Percentiles rank a stretch among this genome's conserved stretches.
Conservation (phyloP, 176 grass and related monocot genomes). For the Oryza meridionalis region DNA sequence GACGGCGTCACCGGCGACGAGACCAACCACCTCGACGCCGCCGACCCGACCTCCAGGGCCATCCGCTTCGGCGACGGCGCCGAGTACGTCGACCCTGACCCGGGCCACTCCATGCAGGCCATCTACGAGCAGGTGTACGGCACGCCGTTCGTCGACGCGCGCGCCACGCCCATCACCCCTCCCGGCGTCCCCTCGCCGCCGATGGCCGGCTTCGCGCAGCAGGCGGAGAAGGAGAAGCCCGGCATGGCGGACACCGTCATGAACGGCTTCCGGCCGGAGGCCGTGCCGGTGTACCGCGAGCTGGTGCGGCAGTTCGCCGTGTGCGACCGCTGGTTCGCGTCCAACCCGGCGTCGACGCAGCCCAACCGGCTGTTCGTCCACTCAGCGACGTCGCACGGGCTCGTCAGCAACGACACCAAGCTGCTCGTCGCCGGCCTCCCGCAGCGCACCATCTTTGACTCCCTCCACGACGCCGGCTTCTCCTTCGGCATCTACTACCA, state of each 20-base stretch:
- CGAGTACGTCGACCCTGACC: conserved; percentile 87
- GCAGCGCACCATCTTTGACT: conserved; percentile 82
- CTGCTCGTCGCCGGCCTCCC: conserved; percentile 54
- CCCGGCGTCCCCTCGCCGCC: conserved; percentile 38
- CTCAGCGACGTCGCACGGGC: conserved; percentile 76
- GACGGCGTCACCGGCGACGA: conserved; percentile 58
- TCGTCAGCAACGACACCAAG: conserved; percentile 67
- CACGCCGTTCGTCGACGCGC: conserved; percentile 46
- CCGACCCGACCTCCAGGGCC: conserved; percentile 38
- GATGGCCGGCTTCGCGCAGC: conserved; percentile 84
- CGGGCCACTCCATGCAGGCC: conserved; percentile 84
- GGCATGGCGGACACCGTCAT: conserved; percentile 74
- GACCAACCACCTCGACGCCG: conserved; percentile 57
- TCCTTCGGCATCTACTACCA: conserved; percentile 89
- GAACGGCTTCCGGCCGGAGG: conserved; percentile 72
- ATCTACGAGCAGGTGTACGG: conserved; percentile 95
- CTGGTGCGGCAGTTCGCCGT: conserved; percentile 66
- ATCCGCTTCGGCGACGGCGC: conserved; percentile 53
- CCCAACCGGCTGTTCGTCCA: conserved; percentile 79
- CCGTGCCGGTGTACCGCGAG: conserved; percentile 80
- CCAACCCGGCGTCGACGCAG: conserved; percentile 82
- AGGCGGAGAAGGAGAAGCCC: conserved; percentile 68
- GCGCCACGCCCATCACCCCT: conserved; percentile 63
- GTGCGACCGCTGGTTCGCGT: conserved; percentile 83
- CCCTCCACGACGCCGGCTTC: conserved; percentile 60